Evolutionary conservation across 257 asterid species (phyloP).

Genomic region (Cinchona pubescens): DNA sequence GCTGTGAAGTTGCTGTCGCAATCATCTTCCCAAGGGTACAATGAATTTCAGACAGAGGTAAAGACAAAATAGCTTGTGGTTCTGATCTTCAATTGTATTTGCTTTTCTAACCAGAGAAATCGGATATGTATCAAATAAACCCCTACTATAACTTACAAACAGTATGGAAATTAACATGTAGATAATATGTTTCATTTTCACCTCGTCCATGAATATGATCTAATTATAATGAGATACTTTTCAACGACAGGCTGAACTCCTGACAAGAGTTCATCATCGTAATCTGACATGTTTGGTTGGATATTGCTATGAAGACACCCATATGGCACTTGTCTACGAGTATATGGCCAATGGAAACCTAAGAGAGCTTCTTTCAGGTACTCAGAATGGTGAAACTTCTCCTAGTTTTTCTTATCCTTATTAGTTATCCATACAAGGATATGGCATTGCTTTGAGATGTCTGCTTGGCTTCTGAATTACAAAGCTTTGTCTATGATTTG

Average conservation of each 20-base stretch:
- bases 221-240: neutral
- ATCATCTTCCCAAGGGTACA: slow-evolving; percentile 22
- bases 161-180: neutral
- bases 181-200: too few species aligned
- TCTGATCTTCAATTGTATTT: too few species aligned
- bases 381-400: neutral
- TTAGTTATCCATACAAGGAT: neutral
- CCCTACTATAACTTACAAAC: neutral
- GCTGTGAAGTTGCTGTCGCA: slow-evolving; percentile 42
- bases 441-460: neutral
- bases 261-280: slow-evolving; percentile 41
- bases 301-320: slow-evolving; percentile 35
- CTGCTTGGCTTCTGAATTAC: neutral
- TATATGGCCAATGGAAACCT: slow-evolving; percentile 41
- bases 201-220: neutral
- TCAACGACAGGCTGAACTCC: slow-evolving; percentile 39
- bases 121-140: neutral
- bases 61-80: neutral
- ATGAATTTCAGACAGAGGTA: slow-evolving; percentile 40
- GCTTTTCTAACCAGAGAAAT: neutral
- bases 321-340: slow-evolving; percentile 46
- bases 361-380: slow-evolving; percentile 37
- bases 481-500: too few species aligned
- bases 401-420: neutral
- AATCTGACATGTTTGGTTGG: slow-evolving; percentile 39